Evolutionary conservation across 495 filamentous ascomycete genomes (phyloP).

Genomic region (Annulohypoxylon bovei): DNA sequence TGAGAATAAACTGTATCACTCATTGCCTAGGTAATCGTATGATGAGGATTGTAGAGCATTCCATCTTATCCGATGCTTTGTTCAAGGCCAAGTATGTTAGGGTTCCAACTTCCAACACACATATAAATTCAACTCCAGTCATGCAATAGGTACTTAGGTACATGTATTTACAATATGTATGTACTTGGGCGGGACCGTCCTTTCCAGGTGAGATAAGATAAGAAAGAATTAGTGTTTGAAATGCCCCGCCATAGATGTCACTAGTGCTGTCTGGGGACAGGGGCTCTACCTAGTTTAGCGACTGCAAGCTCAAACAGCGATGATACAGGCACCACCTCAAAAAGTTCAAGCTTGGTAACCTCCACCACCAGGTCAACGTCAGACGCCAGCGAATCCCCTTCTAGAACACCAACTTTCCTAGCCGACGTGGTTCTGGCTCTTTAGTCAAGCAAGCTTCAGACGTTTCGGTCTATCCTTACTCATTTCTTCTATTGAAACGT

Average conservation of each 20-base stretch:
- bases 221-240: neutral
- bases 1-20: neutral
- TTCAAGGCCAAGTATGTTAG: neutral
- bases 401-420: neutral
- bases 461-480: conserved; percentile 6
- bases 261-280: neutral
- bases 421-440: neutral
- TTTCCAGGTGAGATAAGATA: no score
- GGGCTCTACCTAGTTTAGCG: conserved; percentile 6
- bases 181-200: neutral
- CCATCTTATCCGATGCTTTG: neutral
- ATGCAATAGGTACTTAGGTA: no score
- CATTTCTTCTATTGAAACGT: conserved; percentile 19
- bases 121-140: no score
- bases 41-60: neutral
- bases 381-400: conserved; percentile 24
- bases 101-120: no score
- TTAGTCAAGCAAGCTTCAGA: neutral
- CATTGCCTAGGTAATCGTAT: neutral
- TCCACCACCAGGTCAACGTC: conserved; percentile 12
- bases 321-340: conserved; percentile 39
- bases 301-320: conserved; percentile 35
- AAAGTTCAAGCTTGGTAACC: neutral
- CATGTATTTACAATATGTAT: no score
- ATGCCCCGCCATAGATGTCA: conserved; percentile 8